phyloP scores from a whole-genome alignment of 805 yeast species.

The Starmerella kuoi region DNA sequence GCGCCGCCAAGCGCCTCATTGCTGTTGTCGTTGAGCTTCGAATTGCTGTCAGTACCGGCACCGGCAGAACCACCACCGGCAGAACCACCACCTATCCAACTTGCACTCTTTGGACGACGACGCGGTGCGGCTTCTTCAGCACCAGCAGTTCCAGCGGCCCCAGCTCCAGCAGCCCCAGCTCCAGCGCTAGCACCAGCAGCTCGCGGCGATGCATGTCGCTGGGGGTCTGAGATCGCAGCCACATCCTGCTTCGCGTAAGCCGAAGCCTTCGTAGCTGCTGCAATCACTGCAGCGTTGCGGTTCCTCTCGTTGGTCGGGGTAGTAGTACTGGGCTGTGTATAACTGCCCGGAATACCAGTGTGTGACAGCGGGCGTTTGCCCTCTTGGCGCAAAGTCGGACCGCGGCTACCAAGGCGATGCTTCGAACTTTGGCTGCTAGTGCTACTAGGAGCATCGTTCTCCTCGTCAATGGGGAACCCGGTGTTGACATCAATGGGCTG shows the following conservation, averaged over 20 bases:
- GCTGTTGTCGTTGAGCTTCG: too few relatives aligned
- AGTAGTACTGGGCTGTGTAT: neutral
- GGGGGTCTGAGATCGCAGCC: slow-evolving; percentile 15
- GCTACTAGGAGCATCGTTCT: neutral
- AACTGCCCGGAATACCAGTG: slow-evolving; percentile 2
- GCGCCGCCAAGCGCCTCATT: too few relatives aligned
- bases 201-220: too few relatives aligned
- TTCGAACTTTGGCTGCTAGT: neutral
- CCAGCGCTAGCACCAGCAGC: too few relatives aligned
- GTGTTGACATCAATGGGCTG: slow-evolving; percentile 18
- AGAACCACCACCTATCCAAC: too few relatives aligned
- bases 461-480: slow-evolving; percentile 16
- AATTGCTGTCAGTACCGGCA: too few relatives aligned
- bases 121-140: too few relatives aligned
- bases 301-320: slow-evolving; percentile 5
- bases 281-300: slow-evolving; percentile 19
- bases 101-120: too few relatives aligned
- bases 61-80: too few relatives aligned
- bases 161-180: too few relatives aligned
- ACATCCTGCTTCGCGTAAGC: slow-evolving; percentile 20
- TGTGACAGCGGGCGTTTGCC: slow-evolving; percentile 2
- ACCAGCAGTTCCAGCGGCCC: too few relatives aligned
- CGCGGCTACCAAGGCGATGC: slow-evolving; percentile 4
- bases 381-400: slow-evolving; percentile 9
- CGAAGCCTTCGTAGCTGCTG: slow-evolving; percentile 19